Base-by-base conservation (phyloP, 805 yeast species). In the Middelhovenomyces tepae region DNA sequence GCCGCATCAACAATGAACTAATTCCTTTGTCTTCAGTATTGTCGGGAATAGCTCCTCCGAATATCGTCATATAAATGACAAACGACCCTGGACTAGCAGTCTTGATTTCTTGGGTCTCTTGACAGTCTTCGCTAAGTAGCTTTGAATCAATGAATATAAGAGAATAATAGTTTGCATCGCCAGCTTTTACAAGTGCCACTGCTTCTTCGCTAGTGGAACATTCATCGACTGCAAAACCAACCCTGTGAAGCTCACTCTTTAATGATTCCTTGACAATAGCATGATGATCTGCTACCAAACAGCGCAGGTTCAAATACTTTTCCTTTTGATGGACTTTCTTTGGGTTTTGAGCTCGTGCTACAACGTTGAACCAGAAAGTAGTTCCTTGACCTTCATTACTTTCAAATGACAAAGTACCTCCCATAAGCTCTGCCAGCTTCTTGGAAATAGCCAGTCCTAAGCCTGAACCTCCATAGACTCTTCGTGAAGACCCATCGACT, bases 381-480 rank as follows among this genome's bases (percentile, higher is more conserved):
- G 71, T 60, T 1, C 76, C 76, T 16, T 52, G 50, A 4, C 67
- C 69, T 38, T 65, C 71, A 5, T 42, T 48, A 37, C 72, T 65
- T 10, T 64, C 67, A 40, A 66, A 67, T 2, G 62, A 53, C 17
- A 70, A 54, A 4, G 53, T 50, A 1, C 75, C 76, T 11, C 65
- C 65, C 73, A 67, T 67, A 11, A 67, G 46, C 30, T 65, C 71
- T 9, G 67, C 65, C 20, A 67, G 54, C 44, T 65, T 65, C 45
- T 64, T 65, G 20, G 68, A 62, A 21, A 67, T 68, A 1, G 72
- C 69, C 24, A 68, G 49, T 0, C 74, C 74, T 7, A 68, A 48
- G 1, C 74, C 74, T 0, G 74, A 60, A 2, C 76, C 76, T 3
- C 76, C 76, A 51, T 60, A 65, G 7, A 56, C 64, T 38, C 76